Evolutionary conservation across 306 rosid genomes (phyloP).

Genomic region (Quillaja saponaria): DNA sequence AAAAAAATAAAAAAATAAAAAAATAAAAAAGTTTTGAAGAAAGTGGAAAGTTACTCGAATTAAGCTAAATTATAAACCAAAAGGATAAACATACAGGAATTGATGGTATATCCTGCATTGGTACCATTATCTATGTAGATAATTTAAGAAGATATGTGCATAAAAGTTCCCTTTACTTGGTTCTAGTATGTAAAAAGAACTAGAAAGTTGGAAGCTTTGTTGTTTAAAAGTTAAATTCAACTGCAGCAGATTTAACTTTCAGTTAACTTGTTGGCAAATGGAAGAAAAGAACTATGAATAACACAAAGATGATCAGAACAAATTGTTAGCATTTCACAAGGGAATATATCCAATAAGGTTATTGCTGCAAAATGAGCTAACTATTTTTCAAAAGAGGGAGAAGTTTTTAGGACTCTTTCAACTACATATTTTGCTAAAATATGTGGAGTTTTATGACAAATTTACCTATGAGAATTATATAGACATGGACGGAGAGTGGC

Average conservation of each 20-base stretch:
- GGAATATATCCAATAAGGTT: too few relatives aligned
- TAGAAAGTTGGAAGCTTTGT: neutral
- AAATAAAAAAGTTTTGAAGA: too few relatives aligned
- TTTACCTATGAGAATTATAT: too few relatives aligned
- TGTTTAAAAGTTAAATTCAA: neutral
- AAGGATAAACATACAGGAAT: conserved; percentile 18
- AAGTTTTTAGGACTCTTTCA: too few relatives aligned
- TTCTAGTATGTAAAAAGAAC: conserved; percentile 6
- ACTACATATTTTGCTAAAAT: too few relatives aligned
- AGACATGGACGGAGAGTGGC: too few relatives aligned
- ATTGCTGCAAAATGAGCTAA: too few relatives aligned
- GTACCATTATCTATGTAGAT: conserved; percentile 8
- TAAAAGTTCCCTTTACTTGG: too few relatives aligned
- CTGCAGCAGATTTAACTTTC: neutral
- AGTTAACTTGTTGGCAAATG: neutral
- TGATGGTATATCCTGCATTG: conserved; percentile 11
- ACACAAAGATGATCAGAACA: conserved; percentile 1
- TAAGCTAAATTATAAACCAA: conserved; percentile 21
- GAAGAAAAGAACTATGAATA: neutral
- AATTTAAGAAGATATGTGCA: neutral
- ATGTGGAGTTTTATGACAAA: too few relatives aligned
- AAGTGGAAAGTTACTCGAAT: neutral
- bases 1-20: too few relatives aligned
- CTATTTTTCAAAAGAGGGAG: too few relatives aligned
- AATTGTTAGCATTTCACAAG: too few relatives aligned